Base-by-base conservation (phyloP, 2,329 filamentous ascomycete species). In the Colletotrichum sp. region DNA sequence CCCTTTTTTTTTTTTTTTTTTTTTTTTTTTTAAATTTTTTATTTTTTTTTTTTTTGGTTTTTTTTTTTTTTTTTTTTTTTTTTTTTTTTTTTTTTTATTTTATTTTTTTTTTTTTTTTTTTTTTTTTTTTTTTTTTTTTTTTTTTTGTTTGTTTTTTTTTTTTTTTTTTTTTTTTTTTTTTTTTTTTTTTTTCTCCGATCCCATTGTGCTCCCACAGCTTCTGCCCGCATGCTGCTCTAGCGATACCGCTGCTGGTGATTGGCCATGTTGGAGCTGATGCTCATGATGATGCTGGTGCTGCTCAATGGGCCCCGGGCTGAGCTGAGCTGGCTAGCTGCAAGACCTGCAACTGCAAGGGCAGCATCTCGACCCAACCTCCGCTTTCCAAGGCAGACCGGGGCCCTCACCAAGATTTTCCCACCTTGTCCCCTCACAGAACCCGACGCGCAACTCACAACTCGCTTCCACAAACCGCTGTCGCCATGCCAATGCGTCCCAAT, bases 351-450 rank as follows among this genome's bases (percentile, higher is more conserved):
- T 75, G 71, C 60, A 63, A 66, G 60, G 60, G 71, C 57, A 74
- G 59, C 64, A 67, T 76, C 74, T 61, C 60, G 36, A 64, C 74
- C 74, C 74, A 76, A 75, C 71, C 74, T 76, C 74, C 66, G 66
- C 66, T 71, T 76, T 75, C 57, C 71, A 70, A 67, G 67, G 60
- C 57, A 67, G 66, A 69, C 74, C 67, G 39, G 71, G 74, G 72
- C 43, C 36, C 10, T 71, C 66, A 76, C 39, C 74, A 76, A 75
- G 71, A 64, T 71, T 76, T 63, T 70, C 34, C 60, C 71, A 55
- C 66, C 26, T n/a, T 67, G 59, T 24, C 60, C 60, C 66, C 65
- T 63, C 59, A 36, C 74, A 61, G 67, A 43, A 28, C 16, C 30
- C 64, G 60, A 68, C 69, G 32, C 69, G 61, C 68, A 67, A 63